Evolutionary conservation across 2,329 filamentous ascomycete species (phyloP).

Genomic region (Fusarium sublunatum): DNA sequence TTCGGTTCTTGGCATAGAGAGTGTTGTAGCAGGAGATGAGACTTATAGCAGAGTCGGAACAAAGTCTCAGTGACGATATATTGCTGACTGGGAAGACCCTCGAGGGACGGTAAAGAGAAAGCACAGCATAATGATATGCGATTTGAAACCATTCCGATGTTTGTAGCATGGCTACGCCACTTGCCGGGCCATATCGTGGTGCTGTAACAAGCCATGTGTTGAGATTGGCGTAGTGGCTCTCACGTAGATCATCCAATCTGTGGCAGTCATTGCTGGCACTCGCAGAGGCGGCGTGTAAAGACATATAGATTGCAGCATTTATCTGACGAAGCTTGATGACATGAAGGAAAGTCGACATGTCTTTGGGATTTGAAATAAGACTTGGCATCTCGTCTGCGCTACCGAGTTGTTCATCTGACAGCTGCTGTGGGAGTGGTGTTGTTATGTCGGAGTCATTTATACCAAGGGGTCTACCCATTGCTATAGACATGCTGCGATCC

Average conservation of each 20-base stretch:
- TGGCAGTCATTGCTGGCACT: neutral
- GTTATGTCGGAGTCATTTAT: slow-evolving; percentile 2
- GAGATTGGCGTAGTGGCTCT: neutral
- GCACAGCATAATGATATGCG: slow-evolving; percentile 1
- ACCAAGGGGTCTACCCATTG: neutral
- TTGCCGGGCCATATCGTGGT: neutral
- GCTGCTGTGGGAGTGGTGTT: neutral
- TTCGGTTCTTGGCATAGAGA: slow-evolving; percentile 40
- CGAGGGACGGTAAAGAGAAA: neutral
- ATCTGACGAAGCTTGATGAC: slow-evolving; percentile 1
- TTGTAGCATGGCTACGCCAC: neutral
- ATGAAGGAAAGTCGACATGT: slow-evolving; percentile 1
- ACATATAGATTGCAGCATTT: neutral
- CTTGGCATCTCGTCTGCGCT: neutral
- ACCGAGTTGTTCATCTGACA: neutral
- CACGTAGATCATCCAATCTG: neutral
- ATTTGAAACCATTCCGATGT: neutral
- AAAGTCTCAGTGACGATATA: slow-evolving; percentile 8
- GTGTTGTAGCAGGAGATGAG: slow-evolving; percentile 42
- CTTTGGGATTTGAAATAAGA: neutral
- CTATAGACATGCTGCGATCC: slow-evolving; percentile 1
- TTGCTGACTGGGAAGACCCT: neutral
- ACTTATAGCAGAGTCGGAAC: slow-evolving; percentile 41
- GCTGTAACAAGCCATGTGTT: slow-evolving; percentile 1
- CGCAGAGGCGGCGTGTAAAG: neutral